These are phyloP conservation scores for Leccinum arenicola DNA, from an alignment of 768 basidiomycete genomes.

Conservation along the genomic window DNA sequence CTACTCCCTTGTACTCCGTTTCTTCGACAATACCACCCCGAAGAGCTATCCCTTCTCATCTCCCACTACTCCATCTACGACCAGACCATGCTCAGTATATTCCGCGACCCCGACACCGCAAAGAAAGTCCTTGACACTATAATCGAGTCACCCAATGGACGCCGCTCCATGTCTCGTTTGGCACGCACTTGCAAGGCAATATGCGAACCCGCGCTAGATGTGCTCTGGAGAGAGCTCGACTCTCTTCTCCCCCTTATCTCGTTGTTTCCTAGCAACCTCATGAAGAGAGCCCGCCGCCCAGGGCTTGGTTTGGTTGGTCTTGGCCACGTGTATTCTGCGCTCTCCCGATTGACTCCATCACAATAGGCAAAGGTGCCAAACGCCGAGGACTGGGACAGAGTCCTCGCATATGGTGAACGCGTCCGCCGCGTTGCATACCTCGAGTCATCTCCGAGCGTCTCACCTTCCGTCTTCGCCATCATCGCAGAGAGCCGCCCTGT, in stretches of 20 bases:
- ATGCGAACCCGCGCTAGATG: constrained; percentile 65
- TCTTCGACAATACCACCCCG: constrained; percentile 30
- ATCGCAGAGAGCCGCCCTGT: constrained; percentile 63
- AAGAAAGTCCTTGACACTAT: constrained; percentile 50
- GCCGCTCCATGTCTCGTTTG: constrained; percentile 64
- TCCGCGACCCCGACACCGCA: constrained; percentile 61
- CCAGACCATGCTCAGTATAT: constrained; percentile 54
- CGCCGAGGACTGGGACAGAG: constrained; percentile 64
- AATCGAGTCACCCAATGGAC: constrained; percentile 59
- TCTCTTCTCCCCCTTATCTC: constrained; percentile 70
- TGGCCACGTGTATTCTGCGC: background rate
- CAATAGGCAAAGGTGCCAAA: constrained; percentile 56
- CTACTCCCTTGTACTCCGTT: constrained; percentile 39
- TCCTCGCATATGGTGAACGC: constrained; percentile 65
- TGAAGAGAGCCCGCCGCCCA: constrained; percentile 70
- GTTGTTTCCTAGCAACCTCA: constrained; percentile 62
- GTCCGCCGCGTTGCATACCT: constrained; percentile 69
- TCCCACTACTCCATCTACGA: constrained; percentile 45
- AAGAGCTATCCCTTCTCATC: constrained; percentile 34
- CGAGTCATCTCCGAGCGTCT: constrained; percentile 61
- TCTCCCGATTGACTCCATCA: constrained; percentile 8
- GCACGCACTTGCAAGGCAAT: constrained; percentile 75
- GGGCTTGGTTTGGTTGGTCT: constrained; percentile 71
- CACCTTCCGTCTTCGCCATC: constrained; percentile 62
- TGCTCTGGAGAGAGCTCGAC: constrained; percentile 78